These are phyloP conservation scores for Dorcoceras hygrometricum DNA, from an alignment of 257 asterid species.

Conservation along the genomic window DNA sequence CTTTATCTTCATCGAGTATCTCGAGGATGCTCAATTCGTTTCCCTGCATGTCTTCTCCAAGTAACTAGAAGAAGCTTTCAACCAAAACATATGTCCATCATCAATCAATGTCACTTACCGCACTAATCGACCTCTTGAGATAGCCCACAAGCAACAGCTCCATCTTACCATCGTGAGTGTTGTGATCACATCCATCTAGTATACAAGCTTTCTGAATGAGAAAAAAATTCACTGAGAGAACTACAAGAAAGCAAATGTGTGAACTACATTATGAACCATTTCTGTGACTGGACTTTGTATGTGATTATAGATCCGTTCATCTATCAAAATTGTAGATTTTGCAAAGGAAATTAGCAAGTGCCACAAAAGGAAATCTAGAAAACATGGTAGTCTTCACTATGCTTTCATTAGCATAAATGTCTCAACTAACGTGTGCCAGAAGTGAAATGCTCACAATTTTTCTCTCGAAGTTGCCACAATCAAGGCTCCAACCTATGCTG, in stretches of 20 bases:
- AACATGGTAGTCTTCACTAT: background rate
- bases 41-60: slow-evolving; percentile 31
- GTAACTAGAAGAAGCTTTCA: background rate
- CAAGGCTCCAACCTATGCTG: slow-evolving; percentile 60
- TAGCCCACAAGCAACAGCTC: slow-evolving; percentile 63
- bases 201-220: slow-evolving; percentile 49
- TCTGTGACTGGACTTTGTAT: background rate
- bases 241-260: background rate
- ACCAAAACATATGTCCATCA: background rate
- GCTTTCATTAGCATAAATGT: background rate
- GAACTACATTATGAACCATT: background rate
- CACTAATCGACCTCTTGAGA: slow-evolving; percentile 45
- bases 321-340: background rate
- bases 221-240: slow-evolving; percentile 11
- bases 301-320: background rate
- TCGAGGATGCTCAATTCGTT: slow-evolving; percentile 22
- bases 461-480: slow-evolving; percentile 36
- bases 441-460: slow-evolving; percentile 56
- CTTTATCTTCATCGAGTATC: slow-evolving; percentile 50
- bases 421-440: background rate
- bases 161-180: slow-evolving; percentile 36
- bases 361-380: background rate
- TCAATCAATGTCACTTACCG: slow-evolving; percentile 36
- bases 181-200: slow-evolving; percentile 30
- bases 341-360: background rate